Evolutionary conservation across 2,329 filamentous ascomycete species (phyloP), one percentile per base, ranked within the genome.

Genomic region (Fusarium phyllophilum): DNA sequence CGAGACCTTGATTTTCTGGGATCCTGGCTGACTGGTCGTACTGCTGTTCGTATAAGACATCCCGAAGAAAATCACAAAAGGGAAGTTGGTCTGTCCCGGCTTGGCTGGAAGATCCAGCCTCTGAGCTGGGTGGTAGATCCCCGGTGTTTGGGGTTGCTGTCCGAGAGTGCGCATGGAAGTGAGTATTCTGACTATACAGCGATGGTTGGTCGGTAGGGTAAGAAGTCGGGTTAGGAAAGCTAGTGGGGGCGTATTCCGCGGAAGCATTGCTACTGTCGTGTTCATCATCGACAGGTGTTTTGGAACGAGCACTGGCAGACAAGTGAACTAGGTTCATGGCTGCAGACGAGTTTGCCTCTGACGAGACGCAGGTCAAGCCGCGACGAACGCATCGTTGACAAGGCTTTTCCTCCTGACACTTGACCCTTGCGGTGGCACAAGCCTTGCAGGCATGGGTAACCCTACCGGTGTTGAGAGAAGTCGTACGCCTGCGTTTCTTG

Each of bases 361-460:
- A 76, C 22, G 79, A 79, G 33, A 81, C 84, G 78, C 87, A 89
- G 20, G 74, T 78, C 59, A 89, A 70, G 48, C 85, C 84, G 34
- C 87, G 84, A 61, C 81, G 84, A 57, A 84, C 81, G 71, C 87
- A 89, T 36, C 87, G 84, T 24, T 84, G 83, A 75, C 87, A 89
- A 38, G 87, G 87, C 78, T 89, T 89, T 29, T 81, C 77, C 64
- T 89, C 87, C 68, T 88, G 86, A 68, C 87, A 89, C 73, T 89
- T 89, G 49, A 89, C 86, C 26, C 87, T 82, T 17, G 87, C 87
- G 24, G 83, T 78, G 8, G 87, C 87, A 70, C 87, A 89, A 15
- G 85, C 80, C 31, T 84, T 83, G 71, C 87, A 89, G 20, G 87
- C 87, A 71, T 88, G 86, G 15, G 84, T 86, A 17, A 89, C 87